A percentile compares a stretch with the other conserved stretches of the same genome.
These are phyloP conservation scores for Heterobasidion irregulare DNA, from an alignment of 1,284 basidiomycete genomes.

Conservation along the genomic window DNA sequence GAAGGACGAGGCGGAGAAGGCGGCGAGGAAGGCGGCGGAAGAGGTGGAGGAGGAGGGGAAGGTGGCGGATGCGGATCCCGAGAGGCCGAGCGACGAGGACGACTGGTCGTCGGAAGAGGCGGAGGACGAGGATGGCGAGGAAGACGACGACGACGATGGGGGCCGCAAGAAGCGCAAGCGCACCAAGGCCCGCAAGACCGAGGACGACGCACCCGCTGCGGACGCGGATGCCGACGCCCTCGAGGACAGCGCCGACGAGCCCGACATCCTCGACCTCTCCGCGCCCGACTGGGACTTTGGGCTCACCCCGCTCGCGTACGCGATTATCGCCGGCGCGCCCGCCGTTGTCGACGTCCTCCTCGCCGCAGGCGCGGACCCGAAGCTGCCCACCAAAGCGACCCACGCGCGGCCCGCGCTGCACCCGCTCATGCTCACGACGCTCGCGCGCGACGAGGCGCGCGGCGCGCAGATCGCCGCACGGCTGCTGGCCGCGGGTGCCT, in stretches of 20 bases:
- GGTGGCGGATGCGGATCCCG: conserved; percentile 22
- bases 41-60: too few species aligned
- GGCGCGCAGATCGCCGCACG: conserved; percentile 34
- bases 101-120: conserved; percentile 21
- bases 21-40: conserved; percentile 22
- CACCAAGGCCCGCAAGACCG: too few species aligned
- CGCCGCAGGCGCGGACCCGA: conserved; percentile 28
- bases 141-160: conserved; percentile 11
- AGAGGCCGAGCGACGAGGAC: conserved; percentile 21
- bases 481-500: conserved; percentile 38
- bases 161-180: background rate
- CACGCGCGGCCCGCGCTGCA: conserved; percentile 23
- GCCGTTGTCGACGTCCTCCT: conserved; percentile 32
- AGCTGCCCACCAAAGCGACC: conserved; percentile 17
- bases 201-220: too few species aligned
- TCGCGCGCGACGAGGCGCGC: conserved; percentile 35
- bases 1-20: conserved; percentile 19
- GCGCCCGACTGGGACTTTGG: conserved; percentile 48
- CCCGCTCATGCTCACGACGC: conserved; percentile 38
- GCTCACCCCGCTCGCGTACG: conserved; percentile 44
- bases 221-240: too few species aligned
- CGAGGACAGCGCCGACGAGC: conserved; percentile 11
- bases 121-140: background rate
- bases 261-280: conserved; percentile 46
- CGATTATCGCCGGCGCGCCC: conserved; percentile 36